These are phyloP conservation scores for Dichomitus squalens DNA, from an alignment of 1,284 basidiomycete species.

Conservation along the genomic window DNA sequence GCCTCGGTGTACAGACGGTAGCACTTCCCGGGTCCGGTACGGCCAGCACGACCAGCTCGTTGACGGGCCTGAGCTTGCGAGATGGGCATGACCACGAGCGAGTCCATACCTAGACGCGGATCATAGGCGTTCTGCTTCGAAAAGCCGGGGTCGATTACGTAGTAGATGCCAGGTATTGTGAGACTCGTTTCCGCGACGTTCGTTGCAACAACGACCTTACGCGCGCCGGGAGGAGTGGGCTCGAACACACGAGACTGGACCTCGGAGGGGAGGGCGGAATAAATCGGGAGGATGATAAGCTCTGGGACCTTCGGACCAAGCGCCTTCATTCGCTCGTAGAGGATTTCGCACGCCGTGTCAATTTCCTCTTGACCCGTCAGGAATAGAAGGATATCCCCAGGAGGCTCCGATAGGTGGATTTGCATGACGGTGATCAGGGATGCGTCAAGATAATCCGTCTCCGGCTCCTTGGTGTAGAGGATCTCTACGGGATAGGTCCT, in stretches of 20 bases:
- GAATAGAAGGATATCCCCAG: slow-evolving; percentile 96
- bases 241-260: slow-evolving; percentile 98
- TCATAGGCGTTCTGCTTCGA: slow-evolving; percentile 99
- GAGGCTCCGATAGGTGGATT: slow-evolving; percentile 97
- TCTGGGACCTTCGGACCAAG: slow-evolving; percentile 97
- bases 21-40: slow-evolving; percentile 98
- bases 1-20: slow-evolving; percentile 98
- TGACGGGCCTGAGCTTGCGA: slow-evolving; percentile 98
- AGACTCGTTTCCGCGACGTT: slow-evolving; percentile 99
- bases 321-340: slow-evolving; percentile 98
- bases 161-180: slow-evolving; percentile 98
- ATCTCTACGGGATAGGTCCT: slow-evolving; percentile 98
- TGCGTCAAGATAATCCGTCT: slow-evolving; percentile 97
- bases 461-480: slow-evolving; percentile 97
- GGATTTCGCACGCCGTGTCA: slow-evolving; percentile 95
- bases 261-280: slow-evolving; percentile 96
- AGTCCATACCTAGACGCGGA: slow-evolving; percentile 97
- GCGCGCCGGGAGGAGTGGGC: slow-evolving; percentile 92
- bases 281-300: slow-evolving; percentile 94
- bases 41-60: slow-evolving; percentile 92
- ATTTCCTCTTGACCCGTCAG: slow-evolving; percentile 99
- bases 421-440: slow-evolving; percentile 99
- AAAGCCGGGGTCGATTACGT: slow-evolving; percentile 98
- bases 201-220: slow-evolving; percentile 98
- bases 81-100: slow-evolving; percentile 98